Evolutionary conservation across 73 alveolate species (phyloP), one percentile per base, ranked within the genome.

Genomic region (Blepharisma japonicum): DNA sequence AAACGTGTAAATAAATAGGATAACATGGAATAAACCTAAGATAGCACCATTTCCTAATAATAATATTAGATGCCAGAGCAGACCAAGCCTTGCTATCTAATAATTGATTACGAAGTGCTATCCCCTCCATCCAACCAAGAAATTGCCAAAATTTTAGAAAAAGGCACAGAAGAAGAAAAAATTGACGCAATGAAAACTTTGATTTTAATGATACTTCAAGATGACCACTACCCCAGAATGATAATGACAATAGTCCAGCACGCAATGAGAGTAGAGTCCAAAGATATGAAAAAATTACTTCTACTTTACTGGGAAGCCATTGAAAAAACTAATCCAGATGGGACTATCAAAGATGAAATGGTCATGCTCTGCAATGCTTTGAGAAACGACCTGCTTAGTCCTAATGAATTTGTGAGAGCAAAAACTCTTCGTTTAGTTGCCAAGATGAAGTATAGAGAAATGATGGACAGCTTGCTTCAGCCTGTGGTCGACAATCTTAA

Each of bases 221-320:
- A 96, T 80, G 98, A 92, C 55, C 87, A 90, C 77, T 92, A 85
- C 53, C 98, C 97, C 11, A 78, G 97, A 68, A 89, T 94, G 91
- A 85, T 91, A 47, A 96, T 96, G 99, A 83, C 85, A 7, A 95
- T 96, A 45, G 85, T 94, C 61, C 91, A 87, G 54, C 94, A 92
- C 56, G 91, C 96, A 50, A 80, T 87, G 32, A 86, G 90, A 79
- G 98, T 87, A 0, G 97, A 91, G 66, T 84, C 87, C 55, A 97
- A 94, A 56, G 93, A 87, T 45, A 71, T 96, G 48, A 96, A 96
- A 81, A 96, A 96, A 91, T 86, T 96, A 27, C 81, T 94, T 49
- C 86, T 96, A 56, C 87, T 94, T 70, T 96, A 94, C 87, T 96
- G 99, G 99, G 99, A 96, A 92, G 95, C 91, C 23, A 90, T 96